Evolutionary conservation across 2,329 filamentous ascomycete species (phyloP).

Genomic region (Myriosclerotinia curreyana): DNA sequence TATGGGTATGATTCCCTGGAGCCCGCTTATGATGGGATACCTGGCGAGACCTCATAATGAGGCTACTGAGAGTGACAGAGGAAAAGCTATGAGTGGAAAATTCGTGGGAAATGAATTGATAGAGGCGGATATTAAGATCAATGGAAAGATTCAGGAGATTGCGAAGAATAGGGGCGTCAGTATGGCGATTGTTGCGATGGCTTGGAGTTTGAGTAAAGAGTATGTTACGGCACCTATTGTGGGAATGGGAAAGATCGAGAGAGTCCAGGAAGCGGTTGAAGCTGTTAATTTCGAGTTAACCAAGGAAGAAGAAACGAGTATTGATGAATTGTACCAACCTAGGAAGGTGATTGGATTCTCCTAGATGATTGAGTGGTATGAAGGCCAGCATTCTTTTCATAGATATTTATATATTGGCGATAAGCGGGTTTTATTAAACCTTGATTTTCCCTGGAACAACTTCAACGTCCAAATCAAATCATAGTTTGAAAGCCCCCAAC

Average conservation of each 20-base stretch:
- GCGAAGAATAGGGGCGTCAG: slow-evolving; percentile 54
- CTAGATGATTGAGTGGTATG: not conserved
- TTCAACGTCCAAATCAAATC: not conserved
- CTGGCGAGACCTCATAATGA: slow-evolving; percentile 26
- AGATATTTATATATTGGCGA: not conserved
- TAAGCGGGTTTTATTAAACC: too few relatives aligned
- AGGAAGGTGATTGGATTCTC: not conserved
- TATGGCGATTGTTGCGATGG: slow-evolving; percentile 58
- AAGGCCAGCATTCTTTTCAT: not conserved
- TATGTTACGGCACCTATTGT: slow-evolving; percentile 48
- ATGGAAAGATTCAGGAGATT: slow-evolving; percentile 38
- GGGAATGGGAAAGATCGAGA: slow-evolving; percentile 47
- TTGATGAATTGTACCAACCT: slow-evolving; percentile 46
- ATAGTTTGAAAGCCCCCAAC: too few relatives aligned
- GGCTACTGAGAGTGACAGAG: slow-evolving; percentile 26
- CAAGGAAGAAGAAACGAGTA: slow-evolving; percentile 51
- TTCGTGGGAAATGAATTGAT: slow-evolving; percentile 26
- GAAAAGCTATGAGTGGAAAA: slow-evolving; percentile 22
- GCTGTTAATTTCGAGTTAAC: slow-evolving; percentile 44
- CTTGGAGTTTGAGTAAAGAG: slow-evolving; percentile 49
- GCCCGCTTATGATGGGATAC: slow-evolving; percentile 39
- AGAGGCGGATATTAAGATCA: slow-evolving; percentile 34
- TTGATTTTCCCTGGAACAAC: too few relatives aligned
- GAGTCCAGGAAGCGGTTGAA: slow-evolving; percentile 54
- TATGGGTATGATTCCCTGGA: slow-evolving; percentile 43